Percentiles rank a stretch among this genome's conserved stretches.
phyloP scores from a whole-genome alignment of 768 basidiomycete species.

The Dioszegia aurantiaca region DNA sequence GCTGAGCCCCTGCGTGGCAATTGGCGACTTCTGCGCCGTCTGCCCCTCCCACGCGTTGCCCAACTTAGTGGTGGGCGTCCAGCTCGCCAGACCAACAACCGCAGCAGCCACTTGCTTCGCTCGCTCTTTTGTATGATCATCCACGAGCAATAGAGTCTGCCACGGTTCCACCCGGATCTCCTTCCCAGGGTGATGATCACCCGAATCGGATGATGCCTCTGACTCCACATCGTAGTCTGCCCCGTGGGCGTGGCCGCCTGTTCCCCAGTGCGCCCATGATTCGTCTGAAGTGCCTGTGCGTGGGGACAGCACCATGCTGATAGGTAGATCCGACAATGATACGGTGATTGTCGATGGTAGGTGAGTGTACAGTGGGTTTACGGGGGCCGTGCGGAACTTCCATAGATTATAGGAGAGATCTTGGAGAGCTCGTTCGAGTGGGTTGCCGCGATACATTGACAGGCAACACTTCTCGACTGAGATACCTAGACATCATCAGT shows the following conservation, averaged over 20 bases:
- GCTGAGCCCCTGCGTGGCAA: too few species aligned
- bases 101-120: constrained; percentile 56
- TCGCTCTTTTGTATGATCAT: constrained; percentile 58
- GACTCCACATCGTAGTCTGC: constrained; percentile 37
- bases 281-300: constrained; percentile 56
- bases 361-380: constrained; percentile 41
- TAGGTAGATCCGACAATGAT: constrained; percentile 70
- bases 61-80: constrained; percentile 16
- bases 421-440: constrained; percentile 76
- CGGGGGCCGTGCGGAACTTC: constrained; percentile 44
- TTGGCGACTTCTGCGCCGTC: background rate
- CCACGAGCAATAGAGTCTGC: constrained; percentile 81
- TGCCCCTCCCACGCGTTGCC: constrained; percentile 13
- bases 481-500: constrained; percentile 36
- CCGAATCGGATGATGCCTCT: constrained; percentile 21
- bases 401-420: constrained; percentile 75
- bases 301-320: constrained; percentile 84
- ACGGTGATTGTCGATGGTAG: constrained; percentile 70
- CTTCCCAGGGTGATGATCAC: constrained; percentile 53
- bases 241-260: background rate
- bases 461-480: constrained; percentile 41
- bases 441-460: constrained; percentile 65
- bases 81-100: constrained; percentile 33
- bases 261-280: constrained; percentile 36
- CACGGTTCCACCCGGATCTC: constrained; percentile 76